Conservation (phyloP, 257 asterid genomes). For the Gardenia jasminoides region DNA sequence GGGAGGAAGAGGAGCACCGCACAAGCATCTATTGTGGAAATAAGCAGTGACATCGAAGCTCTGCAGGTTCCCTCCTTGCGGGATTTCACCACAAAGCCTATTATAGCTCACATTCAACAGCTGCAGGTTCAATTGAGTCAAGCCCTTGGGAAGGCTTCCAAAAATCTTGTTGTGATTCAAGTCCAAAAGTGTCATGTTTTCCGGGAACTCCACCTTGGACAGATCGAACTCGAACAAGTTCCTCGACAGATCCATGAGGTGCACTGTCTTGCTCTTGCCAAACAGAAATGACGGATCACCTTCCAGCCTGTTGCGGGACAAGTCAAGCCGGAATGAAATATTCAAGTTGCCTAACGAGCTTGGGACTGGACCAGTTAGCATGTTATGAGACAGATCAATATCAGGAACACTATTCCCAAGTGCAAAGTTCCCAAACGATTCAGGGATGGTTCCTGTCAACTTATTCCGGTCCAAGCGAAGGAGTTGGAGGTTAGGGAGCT, state of each 20-base stretch:
- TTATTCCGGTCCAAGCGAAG: constrained; percentile 46
- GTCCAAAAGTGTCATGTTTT: constrained; percentile 27
- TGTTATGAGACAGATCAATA: constrained; percentile 39
- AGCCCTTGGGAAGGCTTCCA: constrained; percentile 45
- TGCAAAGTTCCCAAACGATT: constrained; percentile 38
- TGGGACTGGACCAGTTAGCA: constrained; percentile 41
- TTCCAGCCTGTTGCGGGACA: constrained; percentile 38
- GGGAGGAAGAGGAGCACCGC: constrained; percentile 53
- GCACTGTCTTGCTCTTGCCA: constrained; percentile 31
- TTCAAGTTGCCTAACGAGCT: constrained; percentile 22
- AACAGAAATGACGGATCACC: constrained; percentile 53
- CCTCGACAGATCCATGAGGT: constrained; percentile 28
- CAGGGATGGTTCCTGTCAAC: constrained; percentile 58
- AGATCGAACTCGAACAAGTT: constrained; percentile 46
- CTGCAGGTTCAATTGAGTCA: constrained; percentile 24
- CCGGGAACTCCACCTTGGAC: constrained; percentile 35
- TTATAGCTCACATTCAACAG: constrained; percentile 44
- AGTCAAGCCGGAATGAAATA: constrained; percentile 24
- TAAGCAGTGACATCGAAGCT: constrained; percentile 25
- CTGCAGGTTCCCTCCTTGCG: constrained; percentile 47
- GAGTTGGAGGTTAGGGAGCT: constrained; percentile 30
- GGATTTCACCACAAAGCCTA: constrained; percentile 54
- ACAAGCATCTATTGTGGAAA: constrained; percentile 48
- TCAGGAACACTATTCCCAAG: constrained; percentile 16
- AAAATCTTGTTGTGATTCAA: constrained; percentile 45